phyloP scores from a whole-genome alignment of 805 yeast genomes.

The Wickerhamiella sorbophila region DNA sequence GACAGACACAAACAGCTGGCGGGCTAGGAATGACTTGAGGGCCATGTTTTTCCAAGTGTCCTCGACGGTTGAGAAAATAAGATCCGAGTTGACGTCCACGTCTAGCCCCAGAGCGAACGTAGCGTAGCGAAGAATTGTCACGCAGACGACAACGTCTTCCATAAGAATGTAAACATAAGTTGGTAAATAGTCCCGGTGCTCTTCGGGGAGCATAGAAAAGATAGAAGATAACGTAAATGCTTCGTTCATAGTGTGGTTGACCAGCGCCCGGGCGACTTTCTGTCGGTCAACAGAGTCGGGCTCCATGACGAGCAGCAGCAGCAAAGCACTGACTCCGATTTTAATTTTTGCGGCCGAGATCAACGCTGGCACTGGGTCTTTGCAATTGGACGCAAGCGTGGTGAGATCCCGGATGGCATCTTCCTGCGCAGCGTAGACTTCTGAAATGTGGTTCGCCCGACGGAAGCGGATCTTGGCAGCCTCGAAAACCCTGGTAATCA shows the following conservation, averaged over 20 bases:
- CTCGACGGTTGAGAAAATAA: slow-evolving; percentile 14
- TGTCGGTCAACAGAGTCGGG: neutral
- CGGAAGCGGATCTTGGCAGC: neutral
- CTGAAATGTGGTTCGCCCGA: neutral
- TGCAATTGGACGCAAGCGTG: neutral
- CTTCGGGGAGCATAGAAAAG: slow-evolving; percentile 10
- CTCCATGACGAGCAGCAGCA: neutral
- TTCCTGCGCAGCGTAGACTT: neutral
- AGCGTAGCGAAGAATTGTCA: slow-evolving; percentile 14
- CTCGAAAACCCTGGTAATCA: neutral
- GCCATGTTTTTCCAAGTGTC: slow-evolving; percentile 21
- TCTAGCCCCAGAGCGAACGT: slow-evolving; percentile 16
- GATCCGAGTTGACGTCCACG: slow-evolving; percentile 19
- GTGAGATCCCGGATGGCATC: neutral
- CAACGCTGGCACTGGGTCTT: neutral
- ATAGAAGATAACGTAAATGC: slow-evolving; percentile 7
- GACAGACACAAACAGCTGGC: slow-evolving; percentile 32
- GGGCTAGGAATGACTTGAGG: slow-evolving; percentile 27
- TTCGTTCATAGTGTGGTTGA: neutral
- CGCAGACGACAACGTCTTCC: slow-evolving; percentile 9
- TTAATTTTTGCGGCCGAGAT: neutral
- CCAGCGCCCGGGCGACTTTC: neutral
- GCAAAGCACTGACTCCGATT: neutral
- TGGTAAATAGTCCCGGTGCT: slow-evolving; percentile 7
- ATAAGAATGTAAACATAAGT: slow-evolving; percentile 7